Percentiles rank a stretch among this genome's conserved stretches.
phyloP scores from a whole-genome alignment of 345 rosid species.

The Physaria fendleri region DNA sequence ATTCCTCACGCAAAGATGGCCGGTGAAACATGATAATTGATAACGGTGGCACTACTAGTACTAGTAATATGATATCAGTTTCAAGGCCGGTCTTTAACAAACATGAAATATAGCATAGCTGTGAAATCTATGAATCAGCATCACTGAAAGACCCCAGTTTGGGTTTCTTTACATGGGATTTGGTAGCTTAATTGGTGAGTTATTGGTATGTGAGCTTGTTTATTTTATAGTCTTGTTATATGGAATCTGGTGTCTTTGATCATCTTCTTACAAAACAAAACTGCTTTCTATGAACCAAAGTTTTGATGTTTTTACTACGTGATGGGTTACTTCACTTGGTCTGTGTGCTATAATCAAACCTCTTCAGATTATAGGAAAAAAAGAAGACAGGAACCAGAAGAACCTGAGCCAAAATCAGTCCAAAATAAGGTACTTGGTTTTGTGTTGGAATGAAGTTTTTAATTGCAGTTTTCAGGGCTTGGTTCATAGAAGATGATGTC shows the following conservation, averaged over 20 bases:
- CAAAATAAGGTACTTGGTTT: not conserved
- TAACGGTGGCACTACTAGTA: not conserved
- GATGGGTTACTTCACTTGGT: not conserved
- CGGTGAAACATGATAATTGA: not conserved
- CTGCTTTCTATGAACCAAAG: not conserved
- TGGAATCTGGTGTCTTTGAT: not conserved
- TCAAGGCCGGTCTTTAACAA: not conserved
- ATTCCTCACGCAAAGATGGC: constrained; percentile 9
- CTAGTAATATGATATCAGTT: not conserved
- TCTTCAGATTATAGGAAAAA: not conserved
- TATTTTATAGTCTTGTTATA: not conserved
- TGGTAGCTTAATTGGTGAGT: not conserved
- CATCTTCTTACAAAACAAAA: not conserved
- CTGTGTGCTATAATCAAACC: not conserved
- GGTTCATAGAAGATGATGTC: not conserved
- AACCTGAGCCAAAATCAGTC: not conserved
- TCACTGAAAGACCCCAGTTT: not conserved
- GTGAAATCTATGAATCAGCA: not conserved
- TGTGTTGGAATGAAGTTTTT: not conserved
- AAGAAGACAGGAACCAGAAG: not conserved
- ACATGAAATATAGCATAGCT: not conserved
- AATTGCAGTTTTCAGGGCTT: not conserved
- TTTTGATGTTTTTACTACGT: not conserved
- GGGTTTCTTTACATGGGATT: not conserved
- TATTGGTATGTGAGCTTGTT: not conserved